A percentile compares a stretch with the other conserved stretches of the same genome.
Evolutionary conservation across 805 yeast species (phyloP).

Genomic region (Blastobotrys chiropterorum): DNA sequence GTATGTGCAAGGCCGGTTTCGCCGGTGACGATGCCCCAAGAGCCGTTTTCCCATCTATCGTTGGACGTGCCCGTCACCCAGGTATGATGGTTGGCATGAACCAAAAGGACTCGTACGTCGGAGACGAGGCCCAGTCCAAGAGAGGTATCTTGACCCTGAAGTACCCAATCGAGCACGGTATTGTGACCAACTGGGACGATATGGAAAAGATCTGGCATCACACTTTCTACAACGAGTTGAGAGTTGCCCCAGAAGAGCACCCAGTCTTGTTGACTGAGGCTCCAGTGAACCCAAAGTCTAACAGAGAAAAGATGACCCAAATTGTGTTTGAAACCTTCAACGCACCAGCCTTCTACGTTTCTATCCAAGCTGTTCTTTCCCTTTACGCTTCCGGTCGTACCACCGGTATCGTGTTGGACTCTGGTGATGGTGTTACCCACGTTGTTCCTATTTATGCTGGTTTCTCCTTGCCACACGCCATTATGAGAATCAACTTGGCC

Average conservation of each 20-base stretch:
- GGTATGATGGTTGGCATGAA: conserved; percentile 99
- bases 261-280: conserved; percentile 99
- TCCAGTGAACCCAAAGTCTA: conserved; percentile 98
- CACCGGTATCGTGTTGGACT: conserved; percentile 98
- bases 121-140: conserved; percentile 99
- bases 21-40: conserved; percentile 99
- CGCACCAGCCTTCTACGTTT: conserved; percentile 98
- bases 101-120: conserved; percentile 99
- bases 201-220: conserved; percentile 99
- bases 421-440: conserved; percentile 99
- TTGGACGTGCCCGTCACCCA: conserved; percentile 99
- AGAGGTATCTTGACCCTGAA: conserved; percentile 99
- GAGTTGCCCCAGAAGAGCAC: conserved; percentile 99
- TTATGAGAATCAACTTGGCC: conserved; percentile 96
- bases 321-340: conserved; percentile 98
- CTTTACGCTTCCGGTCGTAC: conserved; percentile 99
- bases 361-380: conserved; percentile 97
- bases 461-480: conserved; percentile 98
- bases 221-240: conserved; percentile 99
- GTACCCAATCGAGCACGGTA: conserved; percentile 99
- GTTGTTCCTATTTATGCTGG: conserved; percentile 99
- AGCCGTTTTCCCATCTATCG: conserved; percentile 99
- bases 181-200: conserved; percentile 99
- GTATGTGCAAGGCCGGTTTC: conserved; percentile 99
- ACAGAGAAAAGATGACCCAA: conserved; percentile 99